Evolutionary conservation across 2,329 filamentous ascomycete genomes (phyloP), one percentile per base, ranked within the genome.

Genomic region (Botrytis fragariae): DNA sequence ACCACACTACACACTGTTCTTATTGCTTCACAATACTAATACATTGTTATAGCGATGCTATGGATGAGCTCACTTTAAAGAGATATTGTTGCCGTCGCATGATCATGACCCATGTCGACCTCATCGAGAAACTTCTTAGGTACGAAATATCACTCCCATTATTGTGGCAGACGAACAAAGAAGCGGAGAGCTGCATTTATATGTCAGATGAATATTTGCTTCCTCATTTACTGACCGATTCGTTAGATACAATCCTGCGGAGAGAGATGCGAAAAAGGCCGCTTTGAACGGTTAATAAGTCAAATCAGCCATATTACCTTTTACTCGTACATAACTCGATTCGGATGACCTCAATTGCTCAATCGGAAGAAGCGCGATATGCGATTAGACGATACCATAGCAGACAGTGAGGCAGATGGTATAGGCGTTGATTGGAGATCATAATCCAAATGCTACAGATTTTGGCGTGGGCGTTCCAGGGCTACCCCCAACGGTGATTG

Each of bases 31-130:
- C 14, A 32, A n/a, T 62, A 63, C 72, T 79, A 62, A 78, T 29
- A 61, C 57, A 57, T 14, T 71, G 81, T 78, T 35, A 25, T 57
- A 98, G 96, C 81, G 94, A 98, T 82, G 96, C 95, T 60, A 97
- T 99, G 92, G 95, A 98, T 83, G 89, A 94, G 82, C 90, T 99
- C 71, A 94, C 94, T 73, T 92, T 97, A 81, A 95, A 94, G 84
- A 90, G 96, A 79, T 99, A 99, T 87, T 99, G 96, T 89, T 99
- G 96, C 86, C 93, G 96, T 79, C 92, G 96, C 81, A 99, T 99
- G 96, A 91, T 99, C 83, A 98, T 99, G 93, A 99, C 96, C 74
- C 96, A 99, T 84, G 96, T 99, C 80, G 96, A 99, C 83, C 87
- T 99, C 75, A 98, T 99, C 79, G 96, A 99, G 87, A 99, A 99